phyloP scores from a whole-genome alignment of 495 filamentous ascomycete genomes.

The Lasiosphaeria ovina region DNA sequence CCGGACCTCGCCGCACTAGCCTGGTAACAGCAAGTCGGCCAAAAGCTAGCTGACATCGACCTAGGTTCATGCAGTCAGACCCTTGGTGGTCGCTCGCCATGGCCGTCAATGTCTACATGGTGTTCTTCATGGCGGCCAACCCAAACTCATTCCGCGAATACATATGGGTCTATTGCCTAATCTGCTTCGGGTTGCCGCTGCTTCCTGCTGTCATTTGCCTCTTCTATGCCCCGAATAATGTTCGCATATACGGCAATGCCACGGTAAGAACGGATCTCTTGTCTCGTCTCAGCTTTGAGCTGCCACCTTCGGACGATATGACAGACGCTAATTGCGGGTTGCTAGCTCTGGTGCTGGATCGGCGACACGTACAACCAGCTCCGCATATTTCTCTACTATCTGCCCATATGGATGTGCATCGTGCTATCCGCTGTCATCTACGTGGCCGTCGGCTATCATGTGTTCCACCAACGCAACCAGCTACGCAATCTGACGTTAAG shows the following conservation, averaged over 20 bases:
- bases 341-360: constrained; percentile 84
- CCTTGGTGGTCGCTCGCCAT: constrained; percentile 67
- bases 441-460: constrained; percentile 63
- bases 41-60: background rate
- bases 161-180: constrained; percentile 65
- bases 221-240: constrained; percentile 44
- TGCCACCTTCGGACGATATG: background rate
- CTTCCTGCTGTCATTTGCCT: constrained; percentile 68
- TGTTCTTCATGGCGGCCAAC: constrained; percentile 73
- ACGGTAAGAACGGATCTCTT: constrained; percentile 38
- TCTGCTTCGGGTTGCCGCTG: constrained; percentile 75
- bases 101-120: constrained; percentile 83
- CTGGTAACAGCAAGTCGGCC: background rate
- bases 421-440: constrained; percentile 69
- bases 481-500: constrained; percentile 49
- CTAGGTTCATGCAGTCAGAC: constrained; percentile 58
- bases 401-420: constrained; percentile 82
- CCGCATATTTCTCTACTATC: constrained; percentile 76
- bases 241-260: constrained; percentile 70
- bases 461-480: constrained; percentile 60
- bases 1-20: background rate
- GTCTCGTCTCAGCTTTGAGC: background rate
- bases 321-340: background rate
- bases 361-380: constrained; percentile 63
- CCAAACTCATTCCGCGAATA: constrained; percentile 61